Evolutionary conservation across 192 early-diverging fungal genomes (phyloP).

Genomic region (Allomyces javanicus): DNA sequence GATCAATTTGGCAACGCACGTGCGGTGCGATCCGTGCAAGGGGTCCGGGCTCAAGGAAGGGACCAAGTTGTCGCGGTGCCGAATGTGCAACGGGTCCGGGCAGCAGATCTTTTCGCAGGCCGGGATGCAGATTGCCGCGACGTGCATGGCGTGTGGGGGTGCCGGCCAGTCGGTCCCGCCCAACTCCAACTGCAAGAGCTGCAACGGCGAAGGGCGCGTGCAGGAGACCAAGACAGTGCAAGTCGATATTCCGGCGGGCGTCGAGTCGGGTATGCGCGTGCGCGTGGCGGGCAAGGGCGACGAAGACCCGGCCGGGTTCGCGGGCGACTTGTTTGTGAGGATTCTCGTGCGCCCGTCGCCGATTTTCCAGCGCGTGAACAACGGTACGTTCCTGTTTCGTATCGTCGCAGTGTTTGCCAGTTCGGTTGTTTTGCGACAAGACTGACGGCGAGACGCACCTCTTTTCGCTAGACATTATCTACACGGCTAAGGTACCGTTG

Average conservation of each 20-base stretch:
- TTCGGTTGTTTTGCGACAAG: neutral
- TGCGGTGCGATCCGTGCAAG: slow-evolving; percentile 54
- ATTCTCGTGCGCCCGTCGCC: slow-evolving; percentile 29
- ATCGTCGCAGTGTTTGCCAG: neutral
- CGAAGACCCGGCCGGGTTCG: slow-evolving; percentile 38
- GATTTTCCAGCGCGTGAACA: neutral
- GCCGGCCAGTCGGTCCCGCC: slow-evolving; percentile 45
- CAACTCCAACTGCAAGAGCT: slow-evolving; percentile 50
- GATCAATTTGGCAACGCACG: slow-evolving; percentile 43
- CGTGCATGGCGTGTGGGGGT: slow-evolving; percentile 70
- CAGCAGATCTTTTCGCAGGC: slow-evolving; percentile 55
- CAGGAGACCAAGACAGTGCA: slow-evolving; percentile 45
- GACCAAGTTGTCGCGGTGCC: slow-evolving; percentile 46
- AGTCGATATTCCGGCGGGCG: slow-evolving; percentile 67
- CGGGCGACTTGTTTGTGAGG: slow-evolving; percentile 72
- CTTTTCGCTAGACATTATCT: slow-evolving; percentile 37
- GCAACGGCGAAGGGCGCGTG: slow-evolving; percentile 63
- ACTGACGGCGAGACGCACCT: neutral
- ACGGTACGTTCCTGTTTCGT: neutral
- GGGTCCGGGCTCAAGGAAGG: slow-evolving; percentile 67
- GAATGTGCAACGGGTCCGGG: slow-evolving; percentile 62
- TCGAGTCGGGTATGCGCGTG: slow-evolving; percentile 64
- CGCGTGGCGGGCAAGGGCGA: slow-evolving; percentile 63
- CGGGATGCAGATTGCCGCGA: slow-evolving; percentile 75
- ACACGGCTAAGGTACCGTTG: slow-evolving; percentile 57